Evolutionary conservation across 768 basidiomycete species (phyloP).

Genomic region (Leccinellum albellum): DNA sequence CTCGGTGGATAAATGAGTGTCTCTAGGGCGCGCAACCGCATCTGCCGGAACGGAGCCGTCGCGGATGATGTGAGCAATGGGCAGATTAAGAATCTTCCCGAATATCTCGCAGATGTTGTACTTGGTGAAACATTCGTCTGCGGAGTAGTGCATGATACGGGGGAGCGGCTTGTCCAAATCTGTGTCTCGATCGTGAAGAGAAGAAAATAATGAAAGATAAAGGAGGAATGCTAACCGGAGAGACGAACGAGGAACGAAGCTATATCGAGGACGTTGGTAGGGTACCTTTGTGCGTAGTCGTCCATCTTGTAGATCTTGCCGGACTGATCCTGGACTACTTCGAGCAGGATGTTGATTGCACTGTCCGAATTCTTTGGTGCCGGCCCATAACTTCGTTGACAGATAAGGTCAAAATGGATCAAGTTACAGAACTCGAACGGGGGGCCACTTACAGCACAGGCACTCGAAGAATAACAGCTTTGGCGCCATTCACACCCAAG

Average conservation of each 20-base stretch:
- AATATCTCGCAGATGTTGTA: slow-evolving; percentile 88
- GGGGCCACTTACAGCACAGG: slow-evolving; percentile 69
- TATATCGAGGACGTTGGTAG: slow-evolving; percentile 87
- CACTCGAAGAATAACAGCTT: slow-evolving; percentile 73
- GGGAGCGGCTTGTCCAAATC: slow-evolving; percentile 32
- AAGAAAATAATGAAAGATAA: neutral
- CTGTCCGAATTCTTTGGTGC: slow-evolving; percentile 81
- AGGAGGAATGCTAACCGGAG: slow-evolving; percentile 44
- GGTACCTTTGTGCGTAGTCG: slow-evolving; percentile 87
- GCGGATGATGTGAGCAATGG: slow-evolving; percentile 72
- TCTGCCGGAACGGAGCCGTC: slow-evolving; percentile 64
- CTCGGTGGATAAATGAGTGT: slow-evolving; percentile 73
- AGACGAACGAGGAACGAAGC: slow-evolving; percentile 80
- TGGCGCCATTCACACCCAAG: slow-evolving; percentile 53
- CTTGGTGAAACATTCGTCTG: slow-evolving; percentile 81
- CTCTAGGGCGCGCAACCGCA: slow-evolving; percentile 71
- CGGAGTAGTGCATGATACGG: slow-evolving; percentile 81
- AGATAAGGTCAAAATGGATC: neutral
- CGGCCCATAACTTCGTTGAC: slow-evolving; percentile 72
- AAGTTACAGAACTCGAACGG: neutral
- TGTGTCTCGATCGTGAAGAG: slow-evolving; percentile 12
- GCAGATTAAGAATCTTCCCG: slow-evolving; percentile 61
- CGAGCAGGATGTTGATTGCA: slow-evolving; percentile 85
- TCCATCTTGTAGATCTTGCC: slow-evolving; percentile 95
- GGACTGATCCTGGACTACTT: slow-evolving; percentile 82